Evolutionary conservation across 139 green algal genomes (phyloP).

Genomic region (Chlorella sorokiniana): DNA sequence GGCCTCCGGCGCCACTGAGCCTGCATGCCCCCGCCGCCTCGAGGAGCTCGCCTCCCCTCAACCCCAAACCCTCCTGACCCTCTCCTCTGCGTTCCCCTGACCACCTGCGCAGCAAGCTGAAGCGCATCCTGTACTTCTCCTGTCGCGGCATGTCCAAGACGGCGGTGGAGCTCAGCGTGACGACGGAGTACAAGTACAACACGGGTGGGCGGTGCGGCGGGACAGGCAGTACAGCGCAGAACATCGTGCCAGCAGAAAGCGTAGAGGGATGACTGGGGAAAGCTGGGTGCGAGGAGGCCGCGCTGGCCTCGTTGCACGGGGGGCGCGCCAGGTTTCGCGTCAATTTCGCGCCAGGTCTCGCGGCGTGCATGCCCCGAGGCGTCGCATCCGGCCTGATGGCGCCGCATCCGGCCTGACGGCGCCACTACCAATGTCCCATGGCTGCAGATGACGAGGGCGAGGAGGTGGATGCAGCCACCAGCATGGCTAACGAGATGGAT

Average conservation of each 20-base stretch:
- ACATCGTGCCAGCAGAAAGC: too few species aligned
- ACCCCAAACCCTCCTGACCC: background rate
- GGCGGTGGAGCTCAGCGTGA: slow-evolving; percentile 54
- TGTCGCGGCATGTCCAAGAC: slow-evolving; percentile 57
- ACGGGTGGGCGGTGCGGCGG: slow-evolving; percentile 50
- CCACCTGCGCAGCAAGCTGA: slow-evolving; percentile 64
- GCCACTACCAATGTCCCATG: too few species aligned
- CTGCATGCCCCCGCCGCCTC: background rate
- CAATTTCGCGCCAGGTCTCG: too few species aligned
- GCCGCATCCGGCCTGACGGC: too few species aligned
- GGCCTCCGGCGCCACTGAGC: too few species aligned
- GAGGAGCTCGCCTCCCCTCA: background rate
- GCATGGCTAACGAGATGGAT: slow-evolving; percentile 82
- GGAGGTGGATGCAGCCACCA: slow-evolving; percentile 53
- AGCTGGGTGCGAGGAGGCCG: too few species aligned
- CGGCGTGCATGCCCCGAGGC: too few species aligned
- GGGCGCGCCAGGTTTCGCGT: too few species aligned
- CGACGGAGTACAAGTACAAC: slow-evolving; percentile 69
- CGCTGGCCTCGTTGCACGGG: too few species aligned
- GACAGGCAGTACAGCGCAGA: background rate
- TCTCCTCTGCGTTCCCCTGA: background rate
- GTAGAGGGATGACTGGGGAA: too few species aligned
- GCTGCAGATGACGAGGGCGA: slow-evolving; percentile 47
- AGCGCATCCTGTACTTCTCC: slow-evolving; percentile 90
- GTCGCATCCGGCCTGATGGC: too few species aligned